phyloP scores from a whole-genome alignment of 164 flowering plant genomes.

The Nymphaea thermarum region DNA sequence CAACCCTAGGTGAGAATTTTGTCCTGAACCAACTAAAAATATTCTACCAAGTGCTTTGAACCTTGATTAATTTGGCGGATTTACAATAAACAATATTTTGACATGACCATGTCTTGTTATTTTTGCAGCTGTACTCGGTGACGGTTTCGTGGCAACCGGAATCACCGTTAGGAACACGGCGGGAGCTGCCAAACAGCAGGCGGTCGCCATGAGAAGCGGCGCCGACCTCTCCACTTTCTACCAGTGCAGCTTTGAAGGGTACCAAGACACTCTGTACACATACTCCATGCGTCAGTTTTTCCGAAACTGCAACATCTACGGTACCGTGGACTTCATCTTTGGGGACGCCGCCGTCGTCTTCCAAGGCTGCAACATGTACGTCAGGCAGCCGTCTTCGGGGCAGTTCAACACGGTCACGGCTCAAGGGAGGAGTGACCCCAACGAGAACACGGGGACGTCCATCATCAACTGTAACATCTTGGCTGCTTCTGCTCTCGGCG shows the following conservation, averaged over 20 bases:
- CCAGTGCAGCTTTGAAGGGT: conserved; percentile 11
- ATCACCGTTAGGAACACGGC: conserved; percentile 16
- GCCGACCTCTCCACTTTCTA: conserved; percentile 11
- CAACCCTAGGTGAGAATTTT: conserved; percentile 24
- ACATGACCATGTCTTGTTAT: no score
- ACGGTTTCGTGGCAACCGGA: conserved; percentile 12
- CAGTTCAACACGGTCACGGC: conserved; percentile 11
- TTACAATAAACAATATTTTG: no score
- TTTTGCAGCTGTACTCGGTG: conserved; percentile 7
- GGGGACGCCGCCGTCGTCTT: conserved; percentile 12
- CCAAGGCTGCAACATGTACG: conserved; percentile 15
- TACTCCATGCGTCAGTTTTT: conserved; percentile 11
- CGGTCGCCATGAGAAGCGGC: conserved; percentile 9
- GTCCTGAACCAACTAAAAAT: no score
- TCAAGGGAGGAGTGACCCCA: conserved; percentile 10
- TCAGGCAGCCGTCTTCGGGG: conserved; percentile 3
- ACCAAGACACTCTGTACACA: conserved; percentile 6
- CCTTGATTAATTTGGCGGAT: no score
- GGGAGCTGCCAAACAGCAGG: conserved; percentile 12
- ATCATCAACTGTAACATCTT: conserved; percentile 6
- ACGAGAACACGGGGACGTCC: conserved; percentile 9
- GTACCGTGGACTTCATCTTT: conserved; percentile 13
- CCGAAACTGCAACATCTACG: conserved; percentile 13
- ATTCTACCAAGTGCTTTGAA: no score
- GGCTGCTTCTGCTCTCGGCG: conserved; percentile 4